phyloP scores from a whole-genome alignment of 2,329 filamentous ascomycete genomes.

The Hymenoscyphus fructigenus region DNA sequence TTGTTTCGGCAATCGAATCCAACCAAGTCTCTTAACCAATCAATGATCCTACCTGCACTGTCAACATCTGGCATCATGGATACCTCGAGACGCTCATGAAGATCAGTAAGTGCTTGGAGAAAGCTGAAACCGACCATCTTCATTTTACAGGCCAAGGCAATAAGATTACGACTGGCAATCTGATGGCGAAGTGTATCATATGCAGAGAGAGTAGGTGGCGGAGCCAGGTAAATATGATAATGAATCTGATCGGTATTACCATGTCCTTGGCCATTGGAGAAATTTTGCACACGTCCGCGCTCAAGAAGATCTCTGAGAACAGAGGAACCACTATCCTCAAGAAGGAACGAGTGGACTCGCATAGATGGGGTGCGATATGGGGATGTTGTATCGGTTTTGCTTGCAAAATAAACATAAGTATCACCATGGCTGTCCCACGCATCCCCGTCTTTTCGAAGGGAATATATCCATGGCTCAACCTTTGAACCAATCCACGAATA shows the following conservation, averaged over 20 bases:
- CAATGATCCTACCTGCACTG: conserved; percentile 57
- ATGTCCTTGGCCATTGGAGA: conserved; percentile 39
- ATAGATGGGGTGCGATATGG: conserved; percentile 50
- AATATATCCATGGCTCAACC: not conserved
- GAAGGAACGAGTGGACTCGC: conserved; percentile 56
- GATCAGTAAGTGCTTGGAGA: conserved; percentile 60
- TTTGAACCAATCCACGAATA: conserved; percentile 49
- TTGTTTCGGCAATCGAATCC: conserved; percentile 66
- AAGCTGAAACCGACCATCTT: conserved; percentile 65
- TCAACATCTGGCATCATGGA: conserved; percentile 58
- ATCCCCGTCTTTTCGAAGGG: conserved; percentile 55
- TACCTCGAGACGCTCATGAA: conserved; percentile 58
- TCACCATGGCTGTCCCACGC: conserved; percentile 62
- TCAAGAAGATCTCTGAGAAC: conserved; percentile 53
- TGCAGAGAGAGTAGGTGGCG: conserved; percentile 49
- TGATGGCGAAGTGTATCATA: conserved; percentile 55
- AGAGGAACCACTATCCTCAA: conserved; percentile 56
- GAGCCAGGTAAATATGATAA: conserved; percentile 63
- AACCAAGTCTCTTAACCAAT: conserved; percentile 57
- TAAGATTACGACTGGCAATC: conserved; percentile 67
- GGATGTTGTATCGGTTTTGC: conserved; percentile 37
- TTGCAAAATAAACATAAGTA: conserved; percentile 55
- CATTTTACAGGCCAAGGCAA: conserved; percentile 63
- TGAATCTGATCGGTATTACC: conserved; percentile 51
- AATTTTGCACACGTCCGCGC: conserved; percentile 52